phyloP scores from a whole-genome alignment of 1,284 basidiomycete species.

The Leccinum holopus region DNA sequence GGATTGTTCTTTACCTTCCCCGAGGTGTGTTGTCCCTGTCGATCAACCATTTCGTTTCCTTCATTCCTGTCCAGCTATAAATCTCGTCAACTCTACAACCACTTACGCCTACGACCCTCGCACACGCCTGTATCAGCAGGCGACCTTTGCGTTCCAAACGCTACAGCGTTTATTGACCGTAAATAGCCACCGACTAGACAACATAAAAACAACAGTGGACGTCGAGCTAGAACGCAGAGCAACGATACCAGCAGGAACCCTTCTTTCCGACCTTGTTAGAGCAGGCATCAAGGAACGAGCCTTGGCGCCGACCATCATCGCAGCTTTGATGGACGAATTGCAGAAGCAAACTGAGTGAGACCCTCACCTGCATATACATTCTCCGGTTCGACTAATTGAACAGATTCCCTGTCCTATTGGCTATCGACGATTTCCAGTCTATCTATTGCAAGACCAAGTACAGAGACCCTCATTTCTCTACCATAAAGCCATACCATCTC shows the following conservation, averaged over 20 bases:
- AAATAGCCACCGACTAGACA: conserved; percentile 46
- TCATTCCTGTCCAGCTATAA: conserved; percentile 46
- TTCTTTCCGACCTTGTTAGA: conserved; percentile 59
- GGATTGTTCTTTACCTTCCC: conserved; percentile 91
- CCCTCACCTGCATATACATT: conserved; percentile 22
- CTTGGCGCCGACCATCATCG: conserved; percentile 64
- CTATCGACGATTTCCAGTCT: conserved; percentile 85
- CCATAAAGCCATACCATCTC: conserved; percentile 78
- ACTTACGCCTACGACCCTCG: conserved; percentile 73
- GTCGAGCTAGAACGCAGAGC: conserved; percentile 48
- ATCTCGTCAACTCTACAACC: conserved; percentile 78
- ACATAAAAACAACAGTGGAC: conserved; percentile 41
- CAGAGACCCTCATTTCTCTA: conserved; percentile 72
- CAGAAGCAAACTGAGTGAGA: conserved; percentile 63
- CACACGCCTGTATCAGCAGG: conserved; percentile 80
- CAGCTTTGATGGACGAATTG: conserved; percentile 64
- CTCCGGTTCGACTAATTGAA: not conserved
- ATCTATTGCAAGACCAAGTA: conserved; percentile 75
- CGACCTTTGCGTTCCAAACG: conserved; percentile 58
- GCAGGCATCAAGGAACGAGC: conserved; percentile 55
- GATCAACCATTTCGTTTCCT: not conserved
- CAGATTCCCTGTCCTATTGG: conserved; percentile 73
- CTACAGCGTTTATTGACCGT: conserved; percentile 58
- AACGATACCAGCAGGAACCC: conserved; percentile 48
- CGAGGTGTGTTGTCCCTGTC: conserved; percentile 46